A percentile compares a stretch with the other conserved stretches of the same genome.
These are phyloP conservation scores for Boletus sp. DNA, from an alignment of 768 basidiomycete genomes.

Conservation along the genomic window DNA sequence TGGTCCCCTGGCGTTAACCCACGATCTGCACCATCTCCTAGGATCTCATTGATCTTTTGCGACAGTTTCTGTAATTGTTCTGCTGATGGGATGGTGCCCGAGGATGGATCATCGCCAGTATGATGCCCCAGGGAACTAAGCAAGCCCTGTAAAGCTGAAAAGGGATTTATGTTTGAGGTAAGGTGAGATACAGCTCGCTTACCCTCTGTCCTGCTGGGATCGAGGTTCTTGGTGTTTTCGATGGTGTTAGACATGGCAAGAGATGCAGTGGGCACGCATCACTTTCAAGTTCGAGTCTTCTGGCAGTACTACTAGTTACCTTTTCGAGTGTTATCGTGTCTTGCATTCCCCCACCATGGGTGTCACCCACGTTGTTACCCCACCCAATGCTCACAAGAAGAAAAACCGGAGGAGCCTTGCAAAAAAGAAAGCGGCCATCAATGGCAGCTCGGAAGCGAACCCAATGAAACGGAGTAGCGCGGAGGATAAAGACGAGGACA, in stretches of 20 bases:
- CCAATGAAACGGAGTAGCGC: conserved; percentile 5
- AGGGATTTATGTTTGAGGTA: conserved; percentile 8
- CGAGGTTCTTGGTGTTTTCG: conserved; percentile 26
- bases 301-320: neutral
- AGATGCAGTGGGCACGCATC: neutral
- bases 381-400: conserved; percentile 37
- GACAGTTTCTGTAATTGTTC: conserved; percentile 56
- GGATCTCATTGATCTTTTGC: conserved; percentile 56
- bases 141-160: conserved; percentile 40
- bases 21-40: conserved; percentile 42
- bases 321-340: neutral
- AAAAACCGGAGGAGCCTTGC: conserved; percentile 45
- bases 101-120: neutral
- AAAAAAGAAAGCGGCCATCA: conserved; percentile 36
- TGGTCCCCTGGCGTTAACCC: conserved; percentile 43
- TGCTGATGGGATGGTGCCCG: conserved; percentile 35
- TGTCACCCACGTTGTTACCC: conserved; percentile 37
- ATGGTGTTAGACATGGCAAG: conserved; percentile 21
- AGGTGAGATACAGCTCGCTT: conserved; percentile 18
- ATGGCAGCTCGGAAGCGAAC: conserved; percentile 9
- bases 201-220: conserved; percentile 38
- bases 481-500: conserved; percentile 31
- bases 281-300: conserved; percentile 17
- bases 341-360: conserved; percentile 35
- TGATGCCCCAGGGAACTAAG: conserved; percentile 37